Evolutionary conservation across 2,329 filamentous ascomycete species (phyloP).

Genomic region (Sporothrix schenckii): DNA sequence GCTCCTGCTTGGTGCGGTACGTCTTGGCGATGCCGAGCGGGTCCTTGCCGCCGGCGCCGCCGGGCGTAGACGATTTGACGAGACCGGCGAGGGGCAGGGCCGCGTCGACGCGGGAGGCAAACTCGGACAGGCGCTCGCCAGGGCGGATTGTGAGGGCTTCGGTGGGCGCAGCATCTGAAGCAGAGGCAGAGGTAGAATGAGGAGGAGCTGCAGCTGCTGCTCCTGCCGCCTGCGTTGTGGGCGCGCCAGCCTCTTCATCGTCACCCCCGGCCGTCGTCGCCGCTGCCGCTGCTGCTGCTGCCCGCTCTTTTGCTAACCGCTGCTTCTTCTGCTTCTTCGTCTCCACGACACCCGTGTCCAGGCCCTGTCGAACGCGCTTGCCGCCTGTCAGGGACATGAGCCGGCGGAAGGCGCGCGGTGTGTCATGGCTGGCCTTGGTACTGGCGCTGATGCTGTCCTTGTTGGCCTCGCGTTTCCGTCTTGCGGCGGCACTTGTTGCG

Average conservation of each 20-base stretch:
- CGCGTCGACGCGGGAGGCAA: slow-evolving; percentile 79
- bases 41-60: slow-evolving; percentile 54
- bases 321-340: slow-evolving; percentile 42
- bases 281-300: slow-evolving; percentile 26
- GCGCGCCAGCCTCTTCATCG: background rate
- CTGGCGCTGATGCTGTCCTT: slow-evolving; percentile 39
- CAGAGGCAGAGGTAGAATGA: background rate
- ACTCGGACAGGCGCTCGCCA: slow-evolving; percentile 81
- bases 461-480: slow-evolving; percentile 51
- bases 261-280: background rate
- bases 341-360: slow-evolving; percentile 67
- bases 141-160: slow-evolving; percentile 70
- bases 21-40: slow-evolving; percentile 64
- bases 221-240: background rate
- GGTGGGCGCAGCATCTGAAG: background rate
- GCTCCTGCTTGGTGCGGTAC: slow-evolving; percentile 79
- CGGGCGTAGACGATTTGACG: slow-evolving; percentile 57
- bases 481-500: slow-evolving; percentile 43
- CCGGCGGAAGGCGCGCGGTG: slow-evolving; percentile 82
- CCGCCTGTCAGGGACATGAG: slow-evolving; percentile 74
- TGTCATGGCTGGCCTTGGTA: slow-evolving; percentile 64
- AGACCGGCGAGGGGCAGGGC: slow-evolving; percentile 76
- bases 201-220: background rate
- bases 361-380: slow-evolving; percentile 63
- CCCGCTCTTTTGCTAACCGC: slow-evolving; percentile 37